These are phyloP conservation scores for Amoebophrya sp. DNA, from an alignment of 169 alveolate species.

Conservation along the genomic window DNA sequence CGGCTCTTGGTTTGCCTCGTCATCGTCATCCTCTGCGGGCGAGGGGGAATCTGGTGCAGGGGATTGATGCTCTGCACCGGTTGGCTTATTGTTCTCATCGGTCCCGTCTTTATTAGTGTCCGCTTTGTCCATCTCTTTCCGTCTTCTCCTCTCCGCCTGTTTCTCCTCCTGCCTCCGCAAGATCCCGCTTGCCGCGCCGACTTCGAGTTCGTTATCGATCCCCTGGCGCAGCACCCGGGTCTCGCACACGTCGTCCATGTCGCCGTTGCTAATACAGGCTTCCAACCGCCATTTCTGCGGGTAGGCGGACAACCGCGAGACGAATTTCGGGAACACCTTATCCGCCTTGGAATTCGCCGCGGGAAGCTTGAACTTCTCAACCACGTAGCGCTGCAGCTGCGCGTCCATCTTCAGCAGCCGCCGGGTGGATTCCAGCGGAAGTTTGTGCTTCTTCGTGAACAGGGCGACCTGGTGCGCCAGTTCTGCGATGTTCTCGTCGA, in stretches of 20 bases:
- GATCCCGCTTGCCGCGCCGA: not conserved
- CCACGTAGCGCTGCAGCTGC: not conserved
- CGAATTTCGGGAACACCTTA: not conserved
- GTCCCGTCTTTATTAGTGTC: no score
- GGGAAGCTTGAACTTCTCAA: not conserved
- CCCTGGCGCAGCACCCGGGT: not conserved
- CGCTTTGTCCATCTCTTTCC: no score
- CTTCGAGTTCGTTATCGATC: not conserved
- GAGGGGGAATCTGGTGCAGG: no score
- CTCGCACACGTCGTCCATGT: not conserved
- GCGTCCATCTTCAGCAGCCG: conserved; percentile 6
- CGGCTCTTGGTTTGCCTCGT: no score
- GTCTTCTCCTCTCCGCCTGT: not conserved
- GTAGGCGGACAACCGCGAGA: not conserved
- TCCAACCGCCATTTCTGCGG: conserved; percentile 18
- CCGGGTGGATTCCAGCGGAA: not conserved
- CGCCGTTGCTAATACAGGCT: not conserved
- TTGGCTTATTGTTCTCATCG: no score
- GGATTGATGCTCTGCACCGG: no score
- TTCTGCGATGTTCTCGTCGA: not conserved
- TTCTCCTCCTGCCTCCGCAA: not conserved
- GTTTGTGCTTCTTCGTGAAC: not conserved
- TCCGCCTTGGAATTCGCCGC: not conserved
- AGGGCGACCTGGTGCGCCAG: not conserved
- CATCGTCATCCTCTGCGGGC: no score